Conservation (phyloP, 306 rosid genomes). For the Mimosa pudica region DNA sequence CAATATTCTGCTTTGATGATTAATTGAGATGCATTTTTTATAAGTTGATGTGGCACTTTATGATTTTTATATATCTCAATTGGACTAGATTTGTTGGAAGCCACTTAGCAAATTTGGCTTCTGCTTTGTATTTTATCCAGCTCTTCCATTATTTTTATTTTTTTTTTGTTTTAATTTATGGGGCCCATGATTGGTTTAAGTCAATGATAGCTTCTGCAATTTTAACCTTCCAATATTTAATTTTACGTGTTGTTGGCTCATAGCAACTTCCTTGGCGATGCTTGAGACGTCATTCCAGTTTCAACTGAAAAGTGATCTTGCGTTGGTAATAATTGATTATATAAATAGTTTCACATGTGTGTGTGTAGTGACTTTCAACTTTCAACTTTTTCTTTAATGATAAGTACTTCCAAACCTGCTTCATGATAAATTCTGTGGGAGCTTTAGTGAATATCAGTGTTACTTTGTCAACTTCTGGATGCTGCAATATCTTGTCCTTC, state of each 20-base stretch:
- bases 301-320: too few species aligned
- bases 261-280: background rate
- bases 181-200: background rate
- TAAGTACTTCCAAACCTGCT: background rate
- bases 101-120: background rate
- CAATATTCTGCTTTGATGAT: background rate
- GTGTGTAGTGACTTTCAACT: background rate
- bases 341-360: background rate
- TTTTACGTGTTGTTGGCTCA: background rate
- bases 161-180: background rate
- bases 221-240: background rate
- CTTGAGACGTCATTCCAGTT: background rate
- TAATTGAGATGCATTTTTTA: background rate
- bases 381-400: background rate
- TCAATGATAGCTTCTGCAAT: background rate
- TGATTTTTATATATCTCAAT: background rate
- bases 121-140: background rate
- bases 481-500: background rate
- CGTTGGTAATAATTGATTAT: background rate
- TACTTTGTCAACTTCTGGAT: background rate
- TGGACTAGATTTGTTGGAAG: background rate
- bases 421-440: background rate
- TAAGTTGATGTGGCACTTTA: background rate
- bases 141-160: background rate
- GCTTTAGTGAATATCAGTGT: background rate